Percentiles rank a stretch among this genome's conserved stretches.
phyloP scores from a whole-genome alignment of 768 basidiomycete species.

The Rhizopogon salebrosus region DNA sequence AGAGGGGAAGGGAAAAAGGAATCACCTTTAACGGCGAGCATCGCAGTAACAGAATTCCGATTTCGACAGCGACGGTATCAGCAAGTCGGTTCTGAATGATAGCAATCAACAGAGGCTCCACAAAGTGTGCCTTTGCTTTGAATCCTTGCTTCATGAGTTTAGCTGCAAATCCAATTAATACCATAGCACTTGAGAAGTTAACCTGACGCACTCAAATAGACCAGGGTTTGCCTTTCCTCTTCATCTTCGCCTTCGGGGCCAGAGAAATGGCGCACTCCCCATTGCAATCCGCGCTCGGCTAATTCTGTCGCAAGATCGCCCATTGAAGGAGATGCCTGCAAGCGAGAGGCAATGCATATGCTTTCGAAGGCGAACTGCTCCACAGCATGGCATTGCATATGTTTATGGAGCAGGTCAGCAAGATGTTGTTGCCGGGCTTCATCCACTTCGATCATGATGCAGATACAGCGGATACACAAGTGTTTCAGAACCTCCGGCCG shows the following conservation, averaged over 20 bases:
- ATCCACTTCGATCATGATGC: conserved; percentile 21
- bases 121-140: conserved; percentile 46
- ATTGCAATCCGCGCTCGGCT: conserved; percentile 45
- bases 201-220: conserved; percentile 33
- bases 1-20: background rate
- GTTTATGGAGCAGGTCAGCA: conserved; percentile 20
- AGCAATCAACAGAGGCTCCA: conserved; percentile 66
- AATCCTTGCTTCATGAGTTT: conserved; percentile 8
- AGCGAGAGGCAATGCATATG: conserved; percentile 26
- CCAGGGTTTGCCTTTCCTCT: conserved; percentile 18
- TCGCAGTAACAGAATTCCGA: conserved; percentile 38
- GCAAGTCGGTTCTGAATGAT: conserved; percentile 57
- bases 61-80: conserved; percentile 32
- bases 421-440: conserved; percentile 15
- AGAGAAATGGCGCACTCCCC: conserved; percentile 45
- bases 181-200: background rate
- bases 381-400: conserved; percentile 21
- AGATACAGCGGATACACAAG: conserved; percentile 20
- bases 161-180: conserved; percentile 9
- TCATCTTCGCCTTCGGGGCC: conserved; percentile 21
- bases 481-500: background rate
- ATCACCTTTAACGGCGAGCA: conserved; percentile 60
- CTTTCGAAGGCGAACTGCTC: conserved; percentile 25
- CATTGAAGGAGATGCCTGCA: conserved; percentile 15
- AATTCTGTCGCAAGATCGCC: conserved; percentile 26